Evolutionary conservation across 176 grass and related monocot species (phyloP), one percentile per base, ranked within the genome.

Genomic region (Musa schizocarpa): DNA sequence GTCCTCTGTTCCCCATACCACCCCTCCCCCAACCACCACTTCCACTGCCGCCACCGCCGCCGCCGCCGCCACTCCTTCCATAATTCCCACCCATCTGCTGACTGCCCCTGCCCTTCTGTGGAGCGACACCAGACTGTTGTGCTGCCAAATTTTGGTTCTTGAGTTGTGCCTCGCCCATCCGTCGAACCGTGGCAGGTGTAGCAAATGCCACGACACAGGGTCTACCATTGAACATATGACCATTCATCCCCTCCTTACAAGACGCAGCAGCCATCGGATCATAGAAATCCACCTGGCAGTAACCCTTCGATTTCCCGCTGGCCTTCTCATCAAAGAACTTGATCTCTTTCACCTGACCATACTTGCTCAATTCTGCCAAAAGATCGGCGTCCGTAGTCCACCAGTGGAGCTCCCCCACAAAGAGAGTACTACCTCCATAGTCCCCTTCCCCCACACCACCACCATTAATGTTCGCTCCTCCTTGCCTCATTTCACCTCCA

Each of bases 361-460:
- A 92, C 77, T 92, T 96, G 65, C 80, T 80, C 21, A 92, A 63
- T 75, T 96, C 92, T 2, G 24, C 76, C 76, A 92, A 86, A 13
- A 96, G 84, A 79, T 96, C 89, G 2, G 87, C 92, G 70, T 96
- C 92, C 7, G 92, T 92, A 43, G 92, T 96, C 92, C 92, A 96
- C 92, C 92, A 96, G 78, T 96, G 89, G 21, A 96, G 92, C 48
- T 96, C 92, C 0, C 89, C 92, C 14, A 92, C 89, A 72, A 96
- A 96, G 54, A 96, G 66, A 19, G 78, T 87, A 13, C 82, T 89
- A 14, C 89, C 89, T 9, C 43, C 54, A 11, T 10, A 6, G 59
- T 8, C 64, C 25, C 84, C 84, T 13, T 77, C 84, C 1, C 76
- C 86, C 23, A 80, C 85, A 9, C 81, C 82, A 11, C 78, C 88